Evolutionary conservation across 345 rosid genomes (phyloP).

Genomic region (Hevea brasiliensis): DNA sequence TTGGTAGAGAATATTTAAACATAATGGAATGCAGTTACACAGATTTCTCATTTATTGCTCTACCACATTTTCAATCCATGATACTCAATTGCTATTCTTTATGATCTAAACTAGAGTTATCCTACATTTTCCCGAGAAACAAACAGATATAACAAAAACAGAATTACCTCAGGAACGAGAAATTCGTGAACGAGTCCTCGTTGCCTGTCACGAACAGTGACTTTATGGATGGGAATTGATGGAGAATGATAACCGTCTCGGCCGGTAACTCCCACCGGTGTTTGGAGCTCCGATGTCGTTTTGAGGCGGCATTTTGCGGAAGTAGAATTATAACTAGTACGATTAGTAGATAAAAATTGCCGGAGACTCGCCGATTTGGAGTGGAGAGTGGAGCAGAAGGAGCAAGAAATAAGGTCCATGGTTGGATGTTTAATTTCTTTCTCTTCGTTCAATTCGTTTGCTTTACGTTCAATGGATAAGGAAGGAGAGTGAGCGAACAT

Average conservation of each 20-base stretch:
- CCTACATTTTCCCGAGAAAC: constrained; percentile 10
- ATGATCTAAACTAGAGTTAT: neutral
- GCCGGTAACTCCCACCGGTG: constrained; percentile 42
- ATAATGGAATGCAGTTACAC: no score
- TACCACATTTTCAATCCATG: no score
- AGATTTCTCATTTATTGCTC: no score
- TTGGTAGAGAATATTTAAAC: no score
- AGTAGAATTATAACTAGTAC: neutral
- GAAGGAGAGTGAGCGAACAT: neutral
- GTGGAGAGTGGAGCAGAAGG: constrained; percentile 29
- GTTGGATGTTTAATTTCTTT: neutral
- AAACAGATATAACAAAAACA: neutral
- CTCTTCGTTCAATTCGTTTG: neutral
- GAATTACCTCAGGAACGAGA: constrained; percentile 74
- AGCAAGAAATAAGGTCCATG: constrained; percentile 54
- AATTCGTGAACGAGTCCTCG: constrained; percentile 82
- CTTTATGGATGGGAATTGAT: constrained; percentile 66
- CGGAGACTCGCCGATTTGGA: constrained; percentile 27
- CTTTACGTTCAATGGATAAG: neutral
- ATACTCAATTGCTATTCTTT: neutral
- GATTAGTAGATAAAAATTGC: constrained; percentile 10
- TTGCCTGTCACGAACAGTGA: constrained; percentile 80
- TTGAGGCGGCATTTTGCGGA: constrained; percentile 32
- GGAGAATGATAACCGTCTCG: constrained; percentile 31
- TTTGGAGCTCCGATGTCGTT: constrained; percentile 48